phyloP scores from a whole-genome alignment of 2,329 filamentous ascomycete species.

The Microcyclospora pomicola region DNA sequence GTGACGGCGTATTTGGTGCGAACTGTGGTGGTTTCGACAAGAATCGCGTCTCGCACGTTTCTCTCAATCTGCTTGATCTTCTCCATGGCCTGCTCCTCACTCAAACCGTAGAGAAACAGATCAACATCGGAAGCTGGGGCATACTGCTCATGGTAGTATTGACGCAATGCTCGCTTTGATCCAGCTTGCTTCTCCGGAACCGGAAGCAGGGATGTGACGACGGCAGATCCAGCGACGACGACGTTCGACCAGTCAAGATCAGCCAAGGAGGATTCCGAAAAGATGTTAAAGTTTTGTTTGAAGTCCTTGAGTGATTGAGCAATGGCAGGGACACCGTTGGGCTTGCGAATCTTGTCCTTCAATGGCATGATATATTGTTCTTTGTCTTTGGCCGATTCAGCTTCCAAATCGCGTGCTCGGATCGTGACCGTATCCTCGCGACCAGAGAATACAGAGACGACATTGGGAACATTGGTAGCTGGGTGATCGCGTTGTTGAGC shows the following conservation, averaged over 20 bases:
- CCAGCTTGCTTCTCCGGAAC: conserved; percentile 36
- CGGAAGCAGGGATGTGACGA: conserved; percentile 64
- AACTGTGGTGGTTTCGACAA: conserved; percentile 72
- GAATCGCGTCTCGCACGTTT: conserved; percentile 59
- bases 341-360: conserved; percentile 45
- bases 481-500: conserved; percentile 53
- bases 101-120: conserved; percentile 69
- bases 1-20: conserved; percentile 80
- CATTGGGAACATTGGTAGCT: conserved; percentile 45
- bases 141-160: conserved; percentile 68
- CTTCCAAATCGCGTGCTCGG: conserved; percentile 44
- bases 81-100: conserved; percentile 61
- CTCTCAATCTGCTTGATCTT: conserved; percentile 75
- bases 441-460: conserved; percentile 50
- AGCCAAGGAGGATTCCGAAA: conserved; percentile 62
- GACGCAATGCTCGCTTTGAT: conserved; percentile 28
- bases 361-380: conserved; percentile 58
- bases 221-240: conserved; percentile 66
- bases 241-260: conserved; percentile 75
- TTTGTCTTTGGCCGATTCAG: conserved; percentile 47
- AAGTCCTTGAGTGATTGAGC: conserved; percentile 57
- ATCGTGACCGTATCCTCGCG: conserved; percentile 44
- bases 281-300: conserved; percentile 64
- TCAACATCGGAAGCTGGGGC: conserved; percentile 79
- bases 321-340: conserved; percentile 50